These are phyloP conservation scores for Neurospora sp. DNA, from an alignment of 495 filamentous ascomycete genomes.

Conservation along the genomic window DNA sequence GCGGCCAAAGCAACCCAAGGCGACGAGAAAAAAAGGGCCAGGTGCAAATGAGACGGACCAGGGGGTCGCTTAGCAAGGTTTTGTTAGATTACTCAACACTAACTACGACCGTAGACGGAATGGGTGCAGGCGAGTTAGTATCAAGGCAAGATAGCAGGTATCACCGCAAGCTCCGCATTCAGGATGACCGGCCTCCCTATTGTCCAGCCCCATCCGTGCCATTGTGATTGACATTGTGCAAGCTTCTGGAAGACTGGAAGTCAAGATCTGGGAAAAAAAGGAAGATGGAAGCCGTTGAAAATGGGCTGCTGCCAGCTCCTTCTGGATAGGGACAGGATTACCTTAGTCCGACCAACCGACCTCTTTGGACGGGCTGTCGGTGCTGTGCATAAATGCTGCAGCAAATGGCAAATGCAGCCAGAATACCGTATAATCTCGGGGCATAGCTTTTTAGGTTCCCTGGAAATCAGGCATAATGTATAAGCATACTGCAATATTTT, in stretches of 20 bases:
- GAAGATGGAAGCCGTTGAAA: neutral
- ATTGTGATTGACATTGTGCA: constrained; percentile 1
- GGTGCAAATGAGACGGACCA: neutral
- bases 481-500: no score
- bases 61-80: neutral
- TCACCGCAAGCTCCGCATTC: neutral
- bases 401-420: neutral
- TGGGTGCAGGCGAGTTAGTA: neutral
- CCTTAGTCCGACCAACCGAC: neutral
- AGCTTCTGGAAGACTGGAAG: neutral
- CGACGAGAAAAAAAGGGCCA: neutral
- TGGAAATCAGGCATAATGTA: no score
- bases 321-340: neutral
- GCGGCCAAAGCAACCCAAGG: neutral
- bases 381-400: neutral
- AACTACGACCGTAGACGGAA: neutral
- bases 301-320: neutral
- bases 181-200: neutral
- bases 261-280: neutral
- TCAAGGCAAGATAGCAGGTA: neutral
- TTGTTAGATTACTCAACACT: neutral
- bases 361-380: neutral
- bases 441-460: no score
- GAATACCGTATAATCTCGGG: no score
- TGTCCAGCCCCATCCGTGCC: neutral